phyloP scores from a whole-genome alignment of 75 land plant genomes.

The Chamaecyparis obtusa region DNA sequence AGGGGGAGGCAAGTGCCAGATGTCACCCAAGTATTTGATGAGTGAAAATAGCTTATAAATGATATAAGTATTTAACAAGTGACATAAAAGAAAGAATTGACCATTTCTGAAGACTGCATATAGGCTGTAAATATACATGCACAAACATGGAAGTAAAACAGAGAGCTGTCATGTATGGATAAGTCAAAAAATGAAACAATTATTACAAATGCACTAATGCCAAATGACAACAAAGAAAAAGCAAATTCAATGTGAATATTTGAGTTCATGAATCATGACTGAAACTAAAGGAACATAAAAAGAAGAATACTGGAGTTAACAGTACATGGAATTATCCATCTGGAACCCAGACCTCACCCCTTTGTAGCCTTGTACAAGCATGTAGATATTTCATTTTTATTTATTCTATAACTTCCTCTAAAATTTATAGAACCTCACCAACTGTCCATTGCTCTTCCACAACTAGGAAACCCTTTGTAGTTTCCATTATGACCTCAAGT shows the following conservation, averaged over 20 bases:
- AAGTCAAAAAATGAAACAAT: too few relatives aligned
- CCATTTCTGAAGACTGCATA: neutral
- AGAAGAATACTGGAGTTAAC: neutral
- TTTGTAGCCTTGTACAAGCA: neutral
- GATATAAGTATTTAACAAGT: neutral
- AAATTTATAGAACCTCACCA: neutral
- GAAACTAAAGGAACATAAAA: neutral
- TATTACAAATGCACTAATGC: neutral
- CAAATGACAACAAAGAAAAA: neutral
- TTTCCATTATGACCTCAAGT: too few relatives aligned
- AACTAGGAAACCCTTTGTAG: neutral
- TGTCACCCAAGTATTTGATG: neutral
- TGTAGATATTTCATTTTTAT: neutral
- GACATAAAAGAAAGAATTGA: neutral
- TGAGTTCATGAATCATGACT: neutral
- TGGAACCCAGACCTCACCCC: neutral
- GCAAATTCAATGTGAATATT: neutral
- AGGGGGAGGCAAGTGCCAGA: neutral
- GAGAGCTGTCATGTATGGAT: neutral
- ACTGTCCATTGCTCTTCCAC: neutral
- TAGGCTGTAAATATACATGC: neutral
- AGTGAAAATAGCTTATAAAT: neutral
- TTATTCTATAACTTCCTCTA: neutral
- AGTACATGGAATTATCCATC: neutral
- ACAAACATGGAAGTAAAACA: neutral